Conservation (phyloP, 1,139 yeast species). For the Kazachstania sp. region DNA sequence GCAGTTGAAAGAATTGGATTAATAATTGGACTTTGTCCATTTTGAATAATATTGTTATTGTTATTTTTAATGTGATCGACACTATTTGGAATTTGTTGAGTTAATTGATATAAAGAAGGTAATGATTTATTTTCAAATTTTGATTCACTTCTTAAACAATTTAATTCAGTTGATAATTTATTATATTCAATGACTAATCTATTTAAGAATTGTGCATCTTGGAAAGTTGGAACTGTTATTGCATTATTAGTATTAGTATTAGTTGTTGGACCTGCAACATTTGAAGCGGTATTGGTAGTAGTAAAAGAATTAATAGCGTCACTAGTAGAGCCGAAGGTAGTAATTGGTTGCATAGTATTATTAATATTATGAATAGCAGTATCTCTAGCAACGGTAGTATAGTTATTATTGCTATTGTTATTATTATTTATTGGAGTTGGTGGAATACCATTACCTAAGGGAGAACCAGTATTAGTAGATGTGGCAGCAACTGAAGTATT, state of each 20-base stretch:
- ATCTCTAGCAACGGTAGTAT: background rate
- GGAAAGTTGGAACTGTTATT: background rate
- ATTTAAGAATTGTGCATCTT: background rate
- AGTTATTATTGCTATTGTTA: background rate
- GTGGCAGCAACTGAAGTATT: background rate
- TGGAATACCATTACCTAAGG: background rate
- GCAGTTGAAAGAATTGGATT: background rate
- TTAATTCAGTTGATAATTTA: constrained; percentile 1
- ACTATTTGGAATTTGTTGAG: background rate
- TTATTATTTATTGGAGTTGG: constrained; percentile 3
- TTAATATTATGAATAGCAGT: background rate
- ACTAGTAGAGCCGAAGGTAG: background rate
- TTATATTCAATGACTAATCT: constrained; percentile 1
- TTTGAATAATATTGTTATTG: background rate
- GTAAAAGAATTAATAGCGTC: background rate
- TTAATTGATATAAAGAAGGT: background rate
- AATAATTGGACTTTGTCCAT: background rate
- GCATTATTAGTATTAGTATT: background rate
- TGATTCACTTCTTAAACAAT: background rate
- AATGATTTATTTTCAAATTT: background rate
- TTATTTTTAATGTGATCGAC: background rate
- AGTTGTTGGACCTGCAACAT: background rate
- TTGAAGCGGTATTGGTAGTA: background rate
- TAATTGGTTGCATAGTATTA: background rate
- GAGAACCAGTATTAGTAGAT: background rate